Conservation (phyloP, 2,329 filamentous ascomycete species). For the Boeremia exigua region DNA sequence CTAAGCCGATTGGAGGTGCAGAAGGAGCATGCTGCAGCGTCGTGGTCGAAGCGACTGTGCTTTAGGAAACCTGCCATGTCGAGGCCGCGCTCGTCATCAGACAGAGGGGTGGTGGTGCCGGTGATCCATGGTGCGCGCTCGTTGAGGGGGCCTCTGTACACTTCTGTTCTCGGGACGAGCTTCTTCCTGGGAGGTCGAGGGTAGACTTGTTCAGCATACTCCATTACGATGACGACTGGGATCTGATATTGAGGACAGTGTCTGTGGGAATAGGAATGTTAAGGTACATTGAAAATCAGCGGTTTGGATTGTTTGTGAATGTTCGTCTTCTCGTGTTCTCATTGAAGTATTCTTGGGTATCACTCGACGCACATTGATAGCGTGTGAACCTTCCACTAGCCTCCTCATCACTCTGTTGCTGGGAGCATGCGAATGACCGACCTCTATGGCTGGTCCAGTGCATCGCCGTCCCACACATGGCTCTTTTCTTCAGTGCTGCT, state of each 20-base stretch:
- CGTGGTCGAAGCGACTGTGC: not conserved
- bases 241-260: too few relatives aligned
- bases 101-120: not conserved
- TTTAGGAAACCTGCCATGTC: not conserved
- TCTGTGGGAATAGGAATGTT: too few relatives aligned
- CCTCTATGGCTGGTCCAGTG: conserved; percentile 3
- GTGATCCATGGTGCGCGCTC: not conserved
- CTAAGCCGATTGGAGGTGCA: not conserved
- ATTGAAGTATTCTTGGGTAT: conserved; percentile 21
- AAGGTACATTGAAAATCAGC: too few relatives aligned
- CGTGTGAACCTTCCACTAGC: not conserved
- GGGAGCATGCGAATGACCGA: not conserved
- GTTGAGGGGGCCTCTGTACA: not conserved
- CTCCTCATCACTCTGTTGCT: not conserved
- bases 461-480: conserved; percentile 16
- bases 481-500: conserved; percentile 21
- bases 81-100: not conserved
- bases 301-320: not conserved
- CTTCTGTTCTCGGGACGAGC: not conserved
- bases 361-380: not conserved
- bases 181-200: not conserved
- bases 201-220: too few relatives aligned
- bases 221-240: too few relatives aligned
- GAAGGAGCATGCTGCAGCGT: not conserved
- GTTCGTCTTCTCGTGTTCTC: not conserved